Percentiles rank a stretch among this genome's conserved stretches.
These are phyloP conservation scores for Stagonosporopsis cucurbitacearum DNA, from an alignment of 2,329 filamentous ascomycete genomes.

Conservation along the genomic window DNA sequence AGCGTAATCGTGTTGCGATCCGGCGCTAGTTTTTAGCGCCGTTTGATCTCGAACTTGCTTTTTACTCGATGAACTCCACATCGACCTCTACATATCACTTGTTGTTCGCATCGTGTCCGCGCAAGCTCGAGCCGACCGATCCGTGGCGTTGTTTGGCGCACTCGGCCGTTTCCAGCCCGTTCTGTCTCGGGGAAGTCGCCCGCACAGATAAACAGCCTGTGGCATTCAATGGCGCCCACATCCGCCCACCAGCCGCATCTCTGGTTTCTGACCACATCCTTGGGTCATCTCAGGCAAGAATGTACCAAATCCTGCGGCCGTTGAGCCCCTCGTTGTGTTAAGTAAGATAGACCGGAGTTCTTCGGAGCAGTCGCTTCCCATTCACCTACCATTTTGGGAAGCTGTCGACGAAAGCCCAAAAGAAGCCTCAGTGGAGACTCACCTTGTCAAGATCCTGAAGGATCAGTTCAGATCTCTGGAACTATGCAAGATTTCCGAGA, in stretches of 20 bases:
- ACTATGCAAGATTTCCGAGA: not conserved
- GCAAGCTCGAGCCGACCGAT: not conserved
- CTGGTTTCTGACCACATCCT: constrained; percentile 5
- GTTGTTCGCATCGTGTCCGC: not conserved
- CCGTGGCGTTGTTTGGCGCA: not conserved
- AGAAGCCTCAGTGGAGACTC: not conserved
- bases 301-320: not conserved
- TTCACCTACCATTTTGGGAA: constrained; percentile 2
- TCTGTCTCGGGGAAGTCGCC: not conserved
- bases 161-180: constrained; percentile 1
- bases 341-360: constrained; percentile 8
- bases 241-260: not conserved
- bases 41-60: constrained; percentile 11
- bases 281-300: not conserved
- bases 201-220: not conserved
- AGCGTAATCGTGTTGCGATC: not conserved
- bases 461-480: not conserved
- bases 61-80: constrained; percentile 11
- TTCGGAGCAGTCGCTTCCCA: constrained; percentile 7
- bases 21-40: constrained; percentile 6
- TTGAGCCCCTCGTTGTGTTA: not conserved
- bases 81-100: constrained; percentile 4
- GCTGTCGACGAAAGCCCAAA: not conserved
- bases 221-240: constrained; percentile 2
- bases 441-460: constrained; percentile 7